These are phyloP conservation scores for Raffaelea ambrosiae DNA, from an alignment of 2,329 filamentous ascomycete species.

Conservation along the genomic window DNA sequence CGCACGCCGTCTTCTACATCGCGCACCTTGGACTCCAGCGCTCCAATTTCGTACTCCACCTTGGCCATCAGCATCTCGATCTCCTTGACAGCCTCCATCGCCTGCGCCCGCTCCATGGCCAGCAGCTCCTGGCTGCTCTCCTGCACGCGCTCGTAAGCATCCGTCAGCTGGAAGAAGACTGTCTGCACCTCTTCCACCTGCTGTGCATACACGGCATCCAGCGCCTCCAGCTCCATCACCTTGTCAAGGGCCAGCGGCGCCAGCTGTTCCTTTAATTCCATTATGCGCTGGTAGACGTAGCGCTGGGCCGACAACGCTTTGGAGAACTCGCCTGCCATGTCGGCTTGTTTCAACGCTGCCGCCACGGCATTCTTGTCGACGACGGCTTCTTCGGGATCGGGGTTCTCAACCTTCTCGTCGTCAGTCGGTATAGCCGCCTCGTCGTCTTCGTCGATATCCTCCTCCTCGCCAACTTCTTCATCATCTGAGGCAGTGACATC, in stretches of 20 bases:
- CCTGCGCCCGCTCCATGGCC: conserved; percentile 55
- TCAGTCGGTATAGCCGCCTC: background rate
- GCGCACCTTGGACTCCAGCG: conserved; percentile 68
- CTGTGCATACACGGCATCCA: conserved; percentile 54
- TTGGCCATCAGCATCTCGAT: conserved; percentile 75
- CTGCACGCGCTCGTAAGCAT: conserved; percentile 60
- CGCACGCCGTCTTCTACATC: conserved; percentile 78
- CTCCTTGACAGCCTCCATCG: conserved; percentile 67
- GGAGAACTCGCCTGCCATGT: background rate
- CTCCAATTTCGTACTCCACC: conserved; percentile 84
- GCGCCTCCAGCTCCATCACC: conserved; percentile 43
- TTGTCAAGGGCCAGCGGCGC: conserved; percentile 54
- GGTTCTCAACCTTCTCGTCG: conserved; percentile 19
- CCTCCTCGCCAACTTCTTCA: conserved; percentile 18
- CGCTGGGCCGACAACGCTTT: conserved; percentile 44
- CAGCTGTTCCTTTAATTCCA: conserved; percentile 41
- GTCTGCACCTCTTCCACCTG: conserved; percentile 58
- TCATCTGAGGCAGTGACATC: conserved; percentile 13
- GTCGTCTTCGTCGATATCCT: conserved; percentile 13
- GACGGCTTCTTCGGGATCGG: conserved; percentile 15
- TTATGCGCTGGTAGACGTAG: conserved; percentile 44
- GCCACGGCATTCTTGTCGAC: background rate
- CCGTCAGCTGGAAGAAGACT: conserved; percentile 61
- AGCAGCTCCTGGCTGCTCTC: conserved; percentile 62
- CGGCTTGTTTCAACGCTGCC: background rate